Evolutionary conservation across 176 grass and related monocot species (phyloP), one percentile per base, ranked within the genome.

Genomic region (Saccharum officinarum): DNA sequence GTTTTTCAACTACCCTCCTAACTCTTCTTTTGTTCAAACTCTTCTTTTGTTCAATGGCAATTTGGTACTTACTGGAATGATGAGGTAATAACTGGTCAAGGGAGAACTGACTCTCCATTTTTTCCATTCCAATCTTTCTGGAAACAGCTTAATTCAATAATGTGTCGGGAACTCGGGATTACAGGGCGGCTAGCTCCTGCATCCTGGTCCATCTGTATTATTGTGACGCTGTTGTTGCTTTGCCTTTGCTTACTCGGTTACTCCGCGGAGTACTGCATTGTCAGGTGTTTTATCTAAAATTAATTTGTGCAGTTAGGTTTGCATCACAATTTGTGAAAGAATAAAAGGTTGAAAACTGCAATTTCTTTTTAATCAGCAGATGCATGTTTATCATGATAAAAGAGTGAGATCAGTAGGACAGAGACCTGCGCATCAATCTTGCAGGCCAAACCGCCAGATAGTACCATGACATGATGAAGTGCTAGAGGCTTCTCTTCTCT

Each of bases 301-400:
- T 77, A 36, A 36, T 36, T 63, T 28, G 12, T 39, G 50, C 2
- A 14, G 50, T 59, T 61, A 61, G 54, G 54, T 28, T 61, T 13
- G 38, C 16, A 79, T 47, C 26, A 66, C 25, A 77, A 39, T 39
- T 60, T 23, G 10, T 25, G 10, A 39, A 59, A 22, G 2, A 9
- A 77, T 1, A 10, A 12, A 23, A 60, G 20, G 57, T 10, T 60
- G 57, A 60, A 64, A 46, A 6, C 25, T 64, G 1, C 5, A 67
- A 10, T 40, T 7, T 40, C 20, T 47, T 73, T 30, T 26, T 81
- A 25, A 54, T 69, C 64, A 16, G 18, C 0, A 31, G 34, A 73
- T 73, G 71, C 71, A n/a, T 40, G 68, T 65, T 31, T 67, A 65
- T 80, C 84, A 65, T 66, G 69, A 49, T 26, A 8, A 64, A 57